Base-by-base conservation (phyloP, 2,329 filamentous ascomycete genomes). In the Aspergillus amoenus region DNA sequence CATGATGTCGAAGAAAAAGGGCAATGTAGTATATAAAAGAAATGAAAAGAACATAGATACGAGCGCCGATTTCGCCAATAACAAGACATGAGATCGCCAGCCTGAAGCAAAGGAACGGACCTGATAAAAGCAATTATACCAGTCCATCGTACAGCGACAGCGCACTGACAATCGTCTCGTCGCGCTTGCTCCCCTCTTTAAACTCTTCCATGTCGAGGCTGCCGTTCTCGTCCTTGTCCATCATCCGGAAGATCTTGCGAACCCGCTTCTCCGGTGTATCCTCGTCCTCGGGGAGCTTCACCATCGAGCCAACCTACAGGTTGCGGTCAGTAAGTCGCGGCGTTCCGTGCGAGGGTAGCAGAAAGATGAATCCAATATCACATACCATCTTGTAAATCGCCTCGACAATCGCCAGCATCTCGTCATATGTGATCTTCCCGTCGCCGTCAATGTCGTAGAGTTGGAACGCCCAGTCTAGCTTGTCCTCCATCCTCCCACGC, bases 181-280 rank as follows among this genome's bases (percentile, higher is more conserved):
- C 94, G 59, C 93, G 90, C 82, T 97, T 97, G 81, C 92, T 96
- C 66, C 94, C 94, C 79, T 99, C 94, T 80, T 97, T 97, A 83
- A 99, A 99, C 76, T 99, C 94, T 60, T 93, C 89, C 84, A 97
- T 93, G 74, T 97, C 93, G 68, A 99, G 80, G 71, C 90, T 95
- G 67, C 93, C 94, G 73, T 97, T 97, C 80, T 97, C 93, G 75
- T 99, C 94, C 84, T 99, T 99, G 82, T 99, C 94, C 94, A 99
- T 99, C 94, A 97, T 97, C 70, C 89, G 84, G 83, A 99, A 99
- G 76, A 99, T 97, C 83, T 99, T 99, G 77, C 84, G 87, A 62
- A 99, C 94, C 63, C 94, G 89, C 82, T 99, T 99, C 82, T 97
- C 93, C 17, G 94, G 94, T 56, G 94, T 99, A 78, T 99, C 93